Base-by-base conservation (phyloP, 2,329 filamentous ascomycete genomes). In the Aspergillus glaucus region DNA sequence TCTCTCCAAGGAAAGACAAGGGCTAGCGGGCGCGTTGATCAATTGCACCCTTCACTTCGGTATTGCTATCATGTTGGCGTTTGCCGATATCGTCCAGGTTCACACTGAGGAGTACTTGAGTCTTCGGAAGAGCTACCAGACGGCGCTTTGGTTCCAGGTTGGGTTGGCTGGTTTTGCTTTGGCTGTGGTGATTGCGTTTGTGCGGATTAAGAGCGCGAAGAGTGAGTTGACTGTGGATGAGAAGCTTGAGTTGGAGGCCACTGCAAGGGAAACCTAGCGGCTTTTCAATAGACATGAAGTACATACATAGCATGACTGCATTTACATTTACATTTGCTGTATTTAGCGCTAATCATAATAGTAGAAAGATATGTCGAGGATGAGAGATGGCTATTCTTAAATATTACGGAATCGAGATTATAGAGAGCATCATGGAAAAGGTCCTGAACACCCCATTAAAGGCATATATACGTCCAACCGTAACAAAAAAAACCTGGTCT, bases 41-140 rank as follows among this genome's bases (percentile, higher is more conserved):
- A 88, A 87, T 67, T 82, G 80, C 43, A 68, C 88, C 2, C 63
- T 89, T 26, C 86, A 88, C 58, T 73, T 91, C 7, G 84, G 85
- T 8, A 85, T 89, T 58, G 84, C 85, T 1, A 75, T 90, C 45
- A 82, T 83, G 69, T 74, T 90, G 4, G 86, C 84, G 0, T 78
- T 90, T 46, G 82, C 80, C 1, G 87, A 91, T 62, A 76, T 90
- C 9, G 67, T 71, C 17, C 72, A 71, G 17, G 76, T 79, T 0
- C 73, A 76, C 37, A 77, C 77, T 17, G 68, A 67, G 4, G 50
- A 68, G 2, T 54, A 76, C 14, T 37, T 37, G n/a, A 76, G 77
- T 0, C 47, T 69, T 37, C 68, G 69, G 42, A 55, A 72, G 49
- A 84, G 82, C 50, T 87, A 86, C 61, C 78, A 81, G 61, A 77